Percentiles rank a stretch among this genome's conserved stretches.
Conservation (phyloP, 495 filamentous ascomycete genomes). For the Endocarpon pusillum region DNA sequence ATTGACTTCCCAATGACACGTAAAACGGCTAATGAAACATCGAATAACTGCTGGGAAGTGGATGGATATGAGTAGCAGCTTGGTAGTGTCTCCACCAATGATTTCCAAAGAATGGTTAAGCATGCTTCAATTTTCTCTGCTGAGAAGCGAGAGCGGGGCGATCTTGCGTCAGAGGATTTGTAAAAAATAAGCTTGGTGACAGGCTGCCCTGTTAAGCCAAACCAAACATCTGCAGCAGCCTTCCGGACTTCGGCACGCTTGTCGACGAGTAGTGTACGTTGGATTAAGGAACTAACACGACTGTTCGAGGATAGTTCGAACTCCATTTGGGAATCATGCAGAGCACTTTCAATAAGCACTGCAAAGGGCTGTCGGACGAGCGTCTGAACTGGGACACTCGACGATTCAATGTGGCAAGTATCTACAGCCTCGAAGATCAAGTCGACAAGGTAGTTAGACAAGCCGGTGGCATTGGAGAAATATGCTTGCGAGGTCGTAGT, state of each 20-base stretch:
- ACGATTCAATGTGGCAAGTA: conserved; percentile 5
- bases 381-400: conserved; percentile 13
- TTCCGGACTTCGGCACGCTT: conserved; percentile 18
- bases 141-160: conserved; percentile 1
- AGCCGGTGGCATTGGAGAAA: conserved; percentile 11
- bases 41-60: conserved; percentile 40
- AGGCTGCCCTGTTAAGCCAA: conserved; percentile 11
- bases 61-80: conserved; percentile 22
- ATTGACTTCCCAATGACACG: conserved; percentile 33
- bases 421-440: conserved; percentile 1
- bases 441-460: conserved; percentile 15
- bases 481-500: conserved; percentile 3
- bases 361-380: conserved; percentile 39
- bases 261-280: conserved; percentile 23
- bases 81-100: conserved; percentile 32
- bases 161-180: background rate
- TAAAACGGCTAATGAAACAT: conserved; percentile 33
- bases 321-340: conserved; percentile 43
- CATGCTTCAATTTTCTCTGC: conserved; percentile 15
- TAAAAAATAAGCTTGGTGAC: conserved; percentile 10
- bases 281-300: conserved; percentile 9
- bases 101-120: conserved; percentile 31
- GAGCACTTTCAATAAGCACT: conserved; percentile 45
- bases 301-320: conserved; percentile 2
- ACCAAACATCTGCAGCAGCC: conserved; percentile 19